Evolutionary conservation across 352 stramenopile genomes (phyloP), one percentile per base, ranked within the genome.

Genomic region (Phytophthora sp.): DNA sequence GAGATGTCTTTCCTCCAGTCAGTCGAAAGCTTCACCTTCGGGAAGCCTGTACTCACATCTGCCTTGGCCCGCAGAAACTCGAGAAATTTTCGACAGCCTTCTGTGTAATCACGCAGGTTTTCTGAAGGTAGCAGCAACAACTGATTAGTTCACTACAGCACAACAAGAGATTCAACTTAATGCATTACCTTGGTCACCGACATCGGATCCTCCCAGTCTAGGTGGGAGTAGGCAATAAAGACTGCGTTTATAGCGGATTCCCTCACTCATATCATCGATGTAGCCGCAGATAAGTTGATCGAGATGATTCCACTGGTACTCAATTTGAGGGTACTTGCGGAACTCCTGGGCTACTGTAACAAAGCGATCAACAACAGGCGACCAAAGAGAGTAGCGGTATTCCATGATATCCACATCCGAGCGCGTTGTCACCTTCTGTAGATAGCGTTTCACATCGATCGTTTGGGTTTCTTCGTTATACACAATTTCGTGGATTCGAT

Each of bases 261-360:
- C 81, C 63, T 96, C 88, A 55, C 74, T 88, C 86, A 96, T 96
- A 28, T 92, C 79, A 56, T 94, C 88, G 20, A 88, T 89, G 68
- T 96, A 92, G 42, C 88, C 84, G 39, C 85, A 96, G 18, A 96
- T 89, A 24, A 96, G 63, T 53, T 94, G 84, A 52, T 96, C 88
- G 17, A 94, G 55, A 38, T 91, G 84, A 61, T 96, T 96, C 88
- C 88, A 96, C 38, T 87, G 71, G 67, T 96, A 91, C 56, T 96
- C 85, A 34, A 88, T 75, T 26, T 74, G 62, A 27, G 83, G 85
- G 42, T 94, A 94, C 71, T 94, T 92, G 64, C 83, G 83, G 57
- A 96, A 96, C 62, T 90, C 72, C 45, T 96, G 87, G 10, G 76
- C 74, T 6, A 89, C 77, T 26, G 77, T 79, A 13, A 82, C 66